Evolutionary conservation across 75 land plant genomes (phyloP).

Genomic region (Chamaecyparis obtusa): DNA sequence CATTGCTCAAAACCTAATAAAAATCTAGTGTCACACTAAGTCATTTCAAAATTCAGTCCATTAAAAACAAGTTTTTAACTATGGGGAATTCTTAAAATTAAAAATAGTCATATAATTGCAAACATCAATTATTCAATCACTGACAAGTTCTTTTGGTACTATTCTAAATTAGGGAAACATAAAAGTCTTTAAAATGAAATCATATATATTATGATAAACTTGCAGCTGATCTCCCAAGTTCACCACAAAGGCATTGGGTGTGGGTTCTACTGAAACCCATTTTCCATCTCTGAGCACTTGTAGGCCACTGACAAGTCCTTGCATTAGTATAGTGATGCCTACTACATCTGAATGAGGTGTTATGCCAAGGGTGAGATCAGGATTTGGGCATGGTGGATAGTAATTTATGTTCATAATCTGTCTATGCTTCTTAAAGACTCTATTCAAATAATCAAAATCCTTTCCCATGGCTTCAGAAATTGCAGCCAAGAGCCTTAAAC

Average conservation of each 20-base stretch:
- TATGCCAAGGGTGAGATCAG: slow-evolving; percentile 46
- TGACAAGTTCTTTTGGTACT: no score
- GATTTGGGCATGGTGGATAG: slow-evolving; percentile 67
- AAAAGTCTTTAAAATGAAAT: no score
- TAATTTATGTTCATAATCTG: slow-evolving; percentile 52
- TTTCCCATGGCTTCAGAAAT: slow-evolving; percentile 55
- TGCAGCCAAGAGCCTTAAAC: slow-evolving; percentile 29
- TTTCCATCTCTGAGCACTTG: slow-evolving; percentile 5
- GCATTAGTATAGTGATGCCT: slow-evolving; percentile 33
- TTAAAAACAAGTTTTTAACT: no score
- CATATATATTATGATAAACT: neutral
- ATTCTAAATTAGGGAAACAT: no score
- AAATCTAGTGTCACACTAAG: neutral
- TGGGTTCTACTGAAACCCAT: slow-evolving; percentile 20
- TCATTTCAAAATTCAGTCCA: neutral
- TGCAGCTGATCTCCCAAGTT: slow-evolving; percentile 26
- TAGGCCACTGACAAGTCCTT: slow-evolving; percentile 13
- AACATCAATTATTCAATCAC: no score
- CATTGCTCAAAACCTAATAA: slow-evolving; percentile 39
- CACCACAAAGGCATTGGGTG: slow-evolving; percentile 21
- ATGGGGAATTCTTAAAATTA: no score
- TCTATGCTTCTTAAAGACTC: slow-evolving; percentile 32
- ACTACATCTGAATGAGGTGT: slow-evolving; percentile 55
- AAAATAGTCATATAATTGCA: no score
- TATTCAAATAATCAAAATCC: slow-evolving; percentile 27